Evolutionary conservation across 2,329 filamentous ascomycete species (phyloP), one percentile per base, ranked within the genome.

Genomic region (Neoscytalidium dimidiatum): DNA sequence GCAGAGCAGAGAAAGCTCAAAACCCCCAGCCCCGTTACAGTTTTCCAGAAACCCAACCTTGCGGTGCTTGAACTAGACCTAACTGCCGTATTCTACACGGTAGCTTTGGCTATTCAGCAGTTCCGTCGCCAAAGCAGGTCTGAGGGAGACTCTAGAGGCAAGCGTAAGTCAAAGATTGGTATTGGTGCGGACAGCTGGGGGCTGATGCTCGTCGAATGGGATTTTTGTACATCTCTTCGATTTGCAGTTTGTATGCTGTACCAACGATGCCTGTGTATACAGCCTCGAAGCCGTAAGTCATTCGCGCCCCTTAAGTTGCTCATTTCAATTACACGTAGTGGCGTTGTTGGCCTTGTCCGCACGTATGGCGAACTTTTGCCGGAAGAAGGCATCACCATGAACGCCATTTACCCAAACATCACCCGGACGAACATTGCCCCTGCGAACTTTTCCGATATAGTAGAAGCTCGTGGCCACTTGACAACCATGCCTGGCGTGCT

Each of bases 211-310:
- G 44, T 43, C 11, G 17, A 7, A 43, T 23, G 46, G n/a, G 14
- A 58, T 29, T 65, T 4, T 13, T 44, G 8, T 60, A 67, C 19
- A 75, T 77, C 1, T 77, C 77, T 13, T 80, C 77, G n/a, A 72
- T 81, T 2, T 81, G 79, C 60, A 78, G 79, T 0, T 74, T 81
- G 63, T 81, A 81, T 60, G 77, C 72, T 66, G 75, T 79, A 3
- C 76, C 79, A 0, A 78, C 76, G 3, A 65, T 81, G 2, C 79
- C 79, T 3, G 73, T 81, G 4, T 81, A 82, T 63, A 81, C 79
- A 8, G 75, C 78, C 33, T 78, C 78, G 6, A 80, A 80, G 68
- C 77, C 80, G 70, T 73, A 68, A 64, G 69, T 62, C 17, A 2
- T 21, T 41, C 38, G 17, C 8, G 19, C 46, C 44, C n/a, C 29